Evolutionary conservation across 257 asterid genomes (phyloP).

Genomic region (Salvia miltiorrhiza): DNA sequence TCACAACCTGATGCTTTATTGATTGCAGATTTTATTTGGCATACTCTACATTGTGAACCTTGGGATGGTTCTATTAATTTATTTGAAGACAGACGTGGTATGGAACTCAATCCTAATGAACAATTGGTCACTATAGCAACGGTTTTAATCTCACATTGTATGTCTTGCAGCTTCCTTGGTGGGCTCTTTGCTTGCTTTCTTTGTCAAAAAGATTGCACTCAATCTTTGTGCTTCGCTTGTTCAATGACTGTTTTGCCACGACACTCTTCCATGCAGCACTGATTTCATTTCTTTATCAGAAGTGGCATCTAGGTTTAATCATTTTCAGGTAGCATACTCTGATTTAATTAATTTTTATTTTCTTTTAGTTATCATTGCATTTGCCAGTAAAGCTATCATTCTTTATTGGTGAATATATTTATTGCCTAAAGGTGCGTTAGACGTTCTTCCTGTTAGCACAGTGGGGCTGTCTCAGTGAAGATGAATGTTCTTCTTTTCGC

Average conservation of each 20-base stretch:
- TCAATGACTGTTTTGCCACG: slow-evolving; percentile 95
- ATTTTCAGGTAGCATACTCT: slow-evolving; percentile 70
- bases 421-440: slow-evolving; percentile 41
- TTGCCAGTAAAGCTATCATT: slow-evolving; percentile 7
- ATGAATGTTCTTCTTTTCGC: slow-evolving; percentile 93
- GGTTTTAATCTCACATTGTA: slow-evolving; percentile 12
- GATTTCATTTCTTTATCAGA: slow-evolving; percentile 67
- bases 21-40: slow-evolving; percentile 80
- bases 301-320: slow-evolving; percentile 92
- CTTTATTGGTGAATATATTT: slow-evolving; percentile 23
- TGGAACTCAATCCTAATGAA: slow-evolving; percentile 16
- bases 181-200: slow-evolving; percentile 84
- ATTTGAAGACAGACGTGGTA: slow-evolving; percentile 87
- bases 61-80: slow-evolving; percentile 69
- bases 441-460: slow-evolving; percentile 58
- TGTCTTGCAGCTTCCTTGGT: slow-evolving; percentile 91
- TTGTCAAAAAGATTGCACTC: slow-evolving; percentile 90
- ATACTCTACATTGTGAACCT: slow-evolving; percentile 74
- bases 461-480: slow-evolving; percentile 94
- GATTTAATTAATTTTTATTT: not conserved
- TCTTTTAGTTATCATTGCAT: not conserved
- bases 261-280: slow-evolving; percentile 79
- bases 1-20: slow-evolving; percentile 19
- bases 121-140: not conserved
- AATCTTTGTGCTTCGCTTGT: slow-evolving; percentile 90